phyloP scores from a whole-genome alignment of 768 basidiomycete genomes.

The Zangia roseola region DNA sequence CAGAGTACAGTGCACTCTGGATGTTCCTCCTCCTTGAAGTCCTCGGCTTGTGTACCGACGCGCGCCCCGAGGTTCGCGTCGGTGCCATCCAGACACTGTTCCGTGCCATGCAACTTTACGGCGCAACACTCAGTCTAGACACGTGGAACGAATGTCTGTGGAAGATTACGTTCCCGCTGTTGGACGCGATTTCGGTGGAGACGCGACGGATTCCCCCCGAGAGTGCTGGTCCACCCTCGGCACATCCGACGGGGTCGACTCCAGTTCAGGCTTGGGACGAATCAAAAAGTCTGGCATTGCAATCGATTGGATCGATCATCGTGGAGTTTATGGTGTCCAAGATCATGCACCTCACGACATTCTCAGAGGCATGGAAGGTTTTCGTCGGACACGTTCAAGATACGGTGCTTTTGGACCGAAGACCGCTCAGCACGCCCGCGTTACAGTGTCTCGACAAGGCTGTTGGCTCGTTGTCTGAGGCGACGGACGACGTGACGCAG shows the following conservation, averaged over 20 bases:
- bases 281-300: slow-evolving; percentile 80
- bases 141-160: slow-evolving; percentile 93
- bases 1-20: slow-evolving; percentile 87
- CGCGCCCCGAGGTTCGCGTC: slow-evolving; percentile 83
- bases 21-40: slow-evolving; percentile 87
- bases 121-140: slow-evolving; percentile 73
- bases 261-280: slow-evolving; percentile 73
- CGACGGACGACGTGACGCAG: slow-evolving; percentile 30
- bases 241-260: slow-evolving; percentile 10
- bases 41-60: slow-evolving; percentile 77
- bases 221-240: slow-evolving; percentile 5
- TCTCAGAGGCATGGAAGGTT: slow-evolving; percentile 67
- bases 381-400: slow-evolving; percentile 74
- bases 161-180: slow-evolving; percentile 84
- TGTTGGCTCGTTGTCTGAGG: slow-evolving; percentile 53
- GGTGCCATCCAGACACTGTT: slow-evolving; percentile 96
- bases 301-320: slow-evolving; percentile 82
- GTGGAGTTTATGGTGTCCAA: slow-evolving; percentile 73
- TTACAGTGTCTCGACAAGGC: slow-evolving; percentile 82
- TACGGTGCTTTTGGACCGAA: slow-evolving; percentile 64
- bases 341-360: slow-evolving; percentile 71
- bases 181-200: slow-evolving; percentile 64
- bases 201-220: slow-evolving; percentile 41
- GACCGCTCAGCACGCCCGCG: slow-evolving; percentile 77
- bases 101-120: slow-evolving; percentile 91